Base-by-base conservation (phyloP, 2,329 filamentous ascomycete species). In the Aspergillus flavus region DNA sequence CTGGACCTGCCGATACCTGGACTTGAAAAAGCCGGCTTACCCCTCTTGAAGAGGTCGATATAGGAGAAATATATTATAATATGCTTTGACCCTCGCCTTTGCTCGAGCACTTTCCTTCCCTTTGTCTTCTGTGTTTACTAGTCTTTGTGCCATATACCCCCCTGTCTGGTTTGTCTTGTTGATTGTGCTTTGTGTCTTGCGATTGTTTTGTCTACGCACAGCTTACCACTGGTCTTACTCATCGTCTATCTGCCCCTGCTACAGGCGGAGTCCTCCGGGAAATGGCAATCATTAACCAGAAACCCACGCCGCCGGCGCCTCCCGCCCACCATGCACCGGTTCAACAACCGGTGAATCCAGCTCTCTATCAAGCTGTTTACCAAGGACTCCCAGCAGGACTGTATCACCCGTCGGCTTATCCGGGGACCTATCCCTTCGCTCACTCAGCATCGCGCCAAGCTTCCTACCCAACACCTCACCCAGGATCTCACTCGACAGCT, bases 251-350 rank as follows among this genome's bases (percentile, higher is more conserved):
- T 55, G 39, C 26, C 34, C 59, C 56, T 39, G 36, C 30, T 14
- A 34, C 52, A 54, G 50, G 30, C 32, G 52, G 52, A 11, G 30
- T 46, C 30, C 57, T 56, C 57, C 52, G 48, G 39, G 58, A 41
- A 21, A 67, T 71, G 68, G 67, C 61, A 23, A 50, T 66, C 28
- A 65, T 69, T 58, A 69, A 69, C 61, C 61, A 59, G 26, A 68
- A 66, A 55, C 62, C 65, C 61, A 59, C 66, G 57, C 69, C 69
- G 4, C 64, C 62, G 21, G 62, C 65, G 26, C 61, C 66, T 53
- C 67, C 64, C 36, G 30, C 59, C 36, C 68, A 70, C 58, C 64
- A 65, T 43, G 61, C 59, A 16, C 61, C 66, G 21, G 55, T 43
- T 56, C 64, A 62, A 26, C 52, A 32, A 2, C 32, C n/a, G 1